phyloP scores from a whole-genome alignment of 169 alveolate genomes.

The Besnoitia besnoiti region DNA sequence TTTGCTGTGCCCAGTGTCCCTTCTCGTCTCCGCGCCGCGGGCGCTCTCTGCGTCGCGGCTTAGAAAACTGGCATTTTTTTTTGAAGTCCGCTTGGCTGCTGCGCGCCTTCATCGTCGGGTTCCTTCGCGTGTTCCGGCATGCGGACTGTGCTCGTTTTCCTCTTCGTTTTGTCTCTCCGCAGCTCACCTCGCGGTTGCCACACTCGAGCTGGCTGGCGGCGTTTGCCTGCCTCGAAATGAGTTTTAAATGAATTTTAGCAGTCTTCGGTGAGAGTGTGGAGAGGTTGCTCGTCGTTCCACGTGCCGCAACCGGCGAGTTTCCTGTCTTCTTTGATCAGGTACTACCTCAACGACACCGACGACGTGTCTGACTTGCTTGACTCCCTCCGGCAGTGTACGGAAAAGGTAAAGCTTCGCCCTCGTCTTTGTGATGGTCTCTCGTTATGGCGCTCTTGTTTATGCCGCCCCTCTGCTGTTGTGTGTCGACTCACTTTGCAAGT shows the following conservation, averaged over 20 bases:
- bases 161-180: too few species aligned
- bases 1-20: not conserved
- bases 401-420: not conserved
- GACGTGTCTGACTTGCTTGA: slow-evolving; percentile 60
- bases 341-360: slow-evolving; percentile 43
- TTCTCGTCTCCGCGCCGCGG: not conserved
- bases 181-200: too few species aligned
- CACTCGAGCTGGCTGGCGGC: too few species aligned
- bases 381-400: slow-evolving; percentile 10
- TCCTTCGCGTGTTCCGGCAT: too few species aligned
- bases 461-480: not conserved
- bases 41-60: not conserved
- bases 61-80: too few species aligned
- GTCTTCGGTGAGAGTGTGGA: too few species aligned
- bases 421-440: not conserved
- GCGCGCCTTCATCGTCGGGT: too few species aligned
- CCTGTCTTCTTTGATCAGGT: slow-evolving; percentile 1
- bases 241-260: not conserved
- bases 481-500: not conserved
- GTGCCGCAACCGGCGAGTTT: too few species aligned
- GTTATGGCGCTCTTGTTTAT: not conserved
- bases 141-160: too few species aligned
- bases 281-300: too few species aligned
- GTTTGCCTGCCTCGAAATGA: too few species aligned
- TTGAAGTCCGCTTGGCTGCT: too few species aligned